Evolutionary conservation across 768 basidiomycete genomes (phyloP).

Genomic region (Calocybe cyanea): DNA sequence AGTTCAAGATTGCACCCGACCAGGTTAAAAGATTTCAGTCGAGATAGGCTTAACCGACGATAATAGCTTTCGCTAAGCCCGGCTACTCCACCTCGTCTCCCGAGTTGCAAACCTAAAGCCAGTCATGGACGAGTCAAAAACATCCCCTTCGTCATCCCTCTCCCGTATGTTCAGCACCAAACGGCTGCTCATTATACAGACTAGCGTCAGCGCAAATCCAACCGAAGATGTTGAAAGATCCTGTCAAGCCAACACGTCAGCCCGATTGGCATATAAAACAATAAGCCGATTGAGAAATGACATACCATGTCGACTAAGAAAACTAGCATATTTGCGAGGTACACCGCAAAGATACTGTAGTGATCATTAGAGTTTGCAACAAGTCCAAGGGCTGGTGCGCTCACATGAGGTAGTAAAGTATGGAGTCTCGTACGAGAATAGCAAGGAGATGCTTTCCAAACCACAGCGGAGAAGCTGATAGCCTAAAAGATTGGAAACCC

Average conservation of each 20-base stretch:
- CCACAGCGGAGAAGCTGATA: constrained; percentile 31
- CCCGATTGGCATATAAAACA: not conserved
- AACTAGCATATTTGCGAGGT: constrained; percentile 45
- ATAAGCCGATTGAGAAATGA: not conserved
- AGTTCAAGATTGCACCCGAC: too few relatives aligned
- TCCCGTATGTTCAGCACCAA: constrained; percentile 53
- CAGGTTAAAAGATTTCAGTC: too few relatives aligned
- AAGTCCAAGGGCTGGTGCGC: constrained; percentile 16
- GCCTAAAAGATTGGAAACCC: constrained; percentile 41
- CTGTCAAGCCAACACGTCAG: constrained; percentile 18
- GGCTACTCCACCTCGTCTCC: too few relatives aligned
- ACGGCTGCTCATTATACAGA: constrained; percentile 53
- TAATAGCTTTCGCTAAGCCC: too few relatives aligned
- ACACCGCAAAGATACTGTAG: constrained; percentile 51
- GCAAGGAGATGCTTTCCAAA: constrained; percentile 42
- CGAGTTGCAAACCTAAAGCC: too few relatives aligned
- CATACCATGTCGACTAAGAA: constrained; percentile 33
- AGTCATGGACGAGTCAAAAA: too few relatives aligned
- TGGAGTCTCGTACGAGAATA: constrained; percentile 52
- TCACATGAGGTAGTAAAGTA: constrained; percentile 56
- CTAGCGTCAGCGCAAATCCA: constrained; percentile 55
- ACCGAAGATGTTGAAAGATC: constrained; percentile 47
- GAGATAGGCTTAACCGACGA: too few relatives aligned
- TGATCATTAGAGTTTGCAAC: constrained; percentile 1
- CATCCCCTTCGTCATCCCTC: too few relatives aligned